Evolutionary conservation across 2,329 filamentous ascomycete species (phyloP), one percentile per base, ranked within the genome.

Genomic region (Colletotrichum zoysiae): DNA sequence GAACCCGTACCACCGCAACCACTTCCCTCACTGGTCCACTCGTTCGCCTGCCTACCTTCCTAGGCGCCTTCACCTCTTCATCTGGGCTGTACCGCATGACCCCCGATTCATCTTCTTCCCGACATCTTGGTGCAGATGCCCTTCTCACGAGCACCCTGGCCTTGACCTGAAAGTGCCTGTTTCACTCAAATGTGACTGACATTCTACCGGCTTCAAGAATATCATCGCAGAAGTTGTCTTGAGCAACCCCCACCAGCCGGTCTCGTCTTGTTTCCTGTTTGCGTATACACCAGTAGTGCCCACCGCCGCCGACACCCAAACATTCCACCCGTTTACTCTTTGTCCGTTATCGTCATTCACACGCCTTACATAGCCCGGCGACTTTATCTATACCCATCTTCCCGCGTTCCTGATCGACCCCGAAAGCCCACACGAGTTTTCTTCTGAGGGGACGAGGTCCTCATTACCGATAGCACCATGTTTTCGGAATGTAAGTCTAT

Each of bases 401-500:
- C 60, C 70, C 59, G 59, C 48, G 70, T 64, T 70, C 53, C 70
- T 55, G 55, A n/a, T 33, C 35, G 26, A 53, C n/a, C 46, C 23
- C 33, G 2, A 16, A 50, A 51, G 58, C 63, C 59, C 40, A 65
- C 70, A 30, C 59, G 40, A 38, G 40, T 38, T 60, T 44, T 61
- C 46, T 53, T 51, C 40, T 64, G 71, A 72, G 73, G 64, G 67
- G 71, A 71, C 71, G 67, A 65, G 70, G 66, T 73, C 73, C 67
- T 71, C 70, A 67, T 64, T 63, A 70, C 35, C 35, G 20, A 64
- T 51, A 67, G 74, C 78, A 79, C 61, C 62, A 84, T 84, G 82
- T 84, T 84, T 84, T 97, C 94, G 70, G 94, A 97, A 91, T 97
- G 94, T 97, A 88, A 84, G 93, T 86, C 33, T 64, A 74, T 67